phyloP scores from a whole-genome alignment of 2,329 filamentous ascomycete species.

The Helotiales sp. region DNA sequence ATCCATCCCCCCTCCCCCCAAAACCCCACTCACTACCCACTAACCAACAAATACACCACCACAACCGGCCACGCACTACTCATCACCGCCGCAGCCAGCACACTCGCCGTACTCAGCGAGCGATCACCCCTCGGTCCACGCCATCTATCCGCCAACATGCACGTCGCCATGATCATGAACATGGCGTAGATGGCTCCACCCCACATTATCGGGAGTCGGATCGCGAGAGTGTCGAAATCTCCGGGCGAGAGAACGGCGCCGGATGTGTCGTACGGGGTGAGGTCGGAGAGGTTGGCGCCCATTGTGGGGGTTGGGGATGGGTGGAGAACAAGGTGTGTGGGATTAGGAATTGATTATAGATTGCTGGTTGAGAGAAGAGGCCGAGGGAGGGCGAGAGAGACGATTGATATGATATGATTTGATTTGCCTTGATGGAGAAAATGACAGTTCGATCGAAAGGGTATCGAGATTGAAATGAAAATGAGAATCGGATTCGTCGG shows the following conservation, averaged over 20 bases:
- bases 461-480: neutral
- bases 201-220: slow-evolving; percentile 6
- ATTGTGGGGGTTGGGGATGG: slow-evolving; percentile 6
- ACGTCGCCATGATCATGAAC: slow-evolving; percentile 19
- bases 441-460: too few species aligned
- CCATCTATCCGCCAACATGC: slow-evolving; percentile 14
- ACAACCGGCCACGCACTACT: slow-evolving; percentile 18
- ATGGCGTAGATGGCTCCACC: slow-evolving; percentile 5
- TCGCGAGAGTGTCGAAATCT: slow-evolving; percentile 11
- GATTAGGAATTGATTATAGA: too few species aligned
- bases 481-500: too few species aligned
- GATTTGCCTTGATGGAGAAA: too few species aligned
- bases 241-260: neutral
- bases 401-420: too few species aligned
- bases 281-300: slow-evolving; percentile 14
- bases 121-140: slow-evolving; percentile 11
- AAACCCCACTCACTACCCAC: neutral
- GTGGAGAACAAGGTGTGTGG: too few species aligned
- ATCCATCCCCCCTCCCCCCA: neutral
- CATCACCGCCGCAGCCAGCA: slow-evolving; percentile 9
- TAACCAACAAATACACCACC: slow-evolving; percentile 14
- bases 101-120: neutral
- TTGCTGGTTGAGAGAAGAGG: neutral
- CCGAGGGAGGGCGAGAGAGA: too few species aligned
- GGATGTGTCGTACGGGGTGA: neutral